phyloP scores from a whole-genome alignment of 140 eudicot genomes.

The Flaveria floridana region DNA sequence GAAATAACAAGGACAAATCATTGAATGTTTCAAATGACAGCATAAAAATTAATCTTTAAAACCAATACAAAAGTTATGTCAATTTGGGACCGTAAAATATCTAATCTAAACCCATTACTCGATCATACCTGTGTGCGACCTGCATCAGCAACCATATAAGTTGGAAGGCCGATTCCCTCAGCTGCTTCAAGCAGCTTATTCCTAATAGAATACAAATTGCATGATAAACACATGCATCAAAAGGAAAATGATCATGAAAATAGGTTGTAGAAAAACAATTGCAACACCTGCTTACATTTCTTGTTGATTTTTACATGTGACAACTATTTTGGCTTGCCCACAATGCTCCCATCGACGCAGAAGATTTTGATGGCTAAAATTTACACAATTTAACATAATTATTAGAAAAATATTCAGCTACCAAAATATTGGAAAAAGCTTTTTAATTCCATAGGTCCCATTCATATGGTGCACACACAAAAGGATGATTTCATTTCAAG shows the following conservation, averaged over 20 bases:
- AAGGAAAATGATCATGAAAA: not conserved
- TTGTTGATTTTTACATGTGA: slow-evolving; percentile 88
- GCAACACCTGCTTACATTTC: slow-evolving; percentile 79
- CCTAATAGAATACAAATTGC: slow-evolving; percentile 40
- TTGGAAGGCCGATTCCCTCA: slow-evolving; percentile 88
- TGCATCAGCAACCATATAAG: slow-evolving; percentile 90
- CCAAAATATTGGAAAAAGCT: not conserved
- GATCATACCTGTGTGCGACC: slow-evolving; percentile 85
- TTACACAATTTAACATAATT: not conserved
- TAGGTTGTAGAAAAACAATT: not conserved
- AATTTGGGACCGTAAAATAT: not conserved
- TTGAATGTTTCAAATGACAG: not conserved
- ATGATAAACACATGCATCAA: slow-evolving; percentile 5
- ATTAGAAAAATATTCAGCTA: not conserved
- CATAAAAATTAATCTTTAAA: not conserved
- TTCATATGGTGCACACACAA: not conserved
- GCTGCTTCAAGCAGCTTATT: slow-evolving; percentile 81
- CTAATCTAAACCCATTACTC: not conserved
- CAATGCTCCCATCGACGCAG: slow-evolving; percentile 83
- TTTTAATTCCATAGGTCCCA: not conserved
- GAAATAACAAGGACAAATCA: not conserved
- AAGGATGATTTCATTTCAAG: too few species aligned
- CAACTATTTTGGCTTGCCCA: slow-evolving; percentile 96
- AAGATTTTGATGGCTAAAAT: slow-evolving; percentile 65
- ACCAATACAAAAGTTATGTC: slow-evolving; percentile 12